Conservation (phyloP, 1,284 basidiomycete species). For the Cystobasidium slooffiae region DNA sequence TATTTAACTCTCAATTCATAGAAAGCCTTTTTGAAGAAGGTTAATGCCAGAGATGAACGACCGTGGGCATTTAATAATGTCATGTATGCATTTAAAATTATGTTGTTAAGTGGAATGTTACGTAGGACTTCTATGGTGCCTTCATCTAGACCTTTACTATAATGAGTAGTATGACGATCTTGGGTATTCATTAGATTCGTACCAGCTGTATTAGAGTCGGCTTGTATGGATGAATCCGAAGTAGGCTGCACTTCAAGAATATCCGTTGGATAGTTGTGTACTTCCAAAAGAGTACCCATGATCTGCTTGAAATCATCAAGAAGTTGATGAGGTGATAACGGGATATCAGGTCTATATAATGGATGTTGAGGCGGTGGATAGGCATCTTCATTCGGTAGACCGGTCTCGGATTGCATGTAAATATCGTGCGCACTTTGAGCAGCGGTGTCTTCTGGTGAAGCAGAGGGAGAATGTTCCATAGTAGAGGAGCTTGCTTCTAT, state of each 20-base stretch:
- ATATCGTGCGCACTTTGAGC: too few relatives aligned
- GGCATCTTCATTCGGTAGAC: too few relatives aligned
- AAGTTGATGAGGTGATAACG: slow-evolving; percentile 4
- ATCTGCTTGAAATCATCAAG: neutral
- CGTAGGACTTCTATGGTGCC: neutral
- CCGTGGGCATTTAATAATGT: slow-evolving; percentile 17
- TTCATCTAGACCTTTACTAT: slow-evolving; percentile 3
- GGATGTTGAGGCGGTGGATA: neutral
- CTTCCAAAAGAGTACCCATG: slow-evolving; percentile 8
- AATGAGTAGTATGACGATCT: neutral
- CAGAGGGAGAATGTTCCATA: neutral
- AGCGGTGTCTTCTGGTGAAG: too few relatives aligned
- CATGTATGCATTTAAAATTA: slow-evolving; percentile 24
- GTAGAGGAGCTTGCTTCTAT: neutral
- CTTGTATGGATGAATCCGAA: neutral
- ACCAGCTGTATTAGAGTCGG: neutral
- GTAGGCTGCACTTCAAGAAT: neutral
- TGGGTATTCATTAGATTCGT: neutral
- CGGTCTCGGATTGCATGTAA: too few relatives aligned
- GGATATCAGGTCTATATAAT: slow-evolving; percentile 2
- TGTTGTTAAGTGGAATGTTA: neutral
- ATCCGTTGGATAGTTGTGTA: neutral
- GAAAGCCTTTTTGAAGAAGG: slow-evolving; percentile 18
- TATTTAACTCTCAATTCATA: neutral
- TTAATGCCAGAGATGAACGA: neutral